Evolutionary conservation across 805 yeast species (phyloP), one percentile per base, ranked within the genome.

Genomic region (Scheffersomyces amazonensis): DNA sequence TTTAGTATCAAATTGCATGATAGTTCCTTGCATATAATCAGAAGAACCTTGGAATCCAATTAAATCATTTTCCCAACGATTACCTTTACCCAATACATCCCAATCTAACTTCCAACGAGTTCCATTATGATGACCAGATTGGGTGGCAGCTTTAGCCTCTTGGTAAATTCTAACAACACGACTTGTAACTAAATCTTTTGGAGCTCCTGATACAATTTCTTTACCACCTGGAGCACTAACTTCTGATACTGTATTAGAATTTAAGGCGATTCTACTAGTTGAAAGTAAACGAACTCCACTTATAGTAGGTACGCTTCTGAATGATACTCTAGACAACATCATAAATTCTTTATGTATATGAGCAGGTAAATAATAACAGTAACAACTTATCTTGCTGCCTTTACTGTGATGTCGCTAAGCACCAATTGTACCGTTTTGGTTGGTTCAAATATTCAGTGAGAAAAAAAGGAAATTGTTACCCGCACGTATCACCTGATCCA

Each of bases 41-140:
- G 85, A 78, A 32, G 84, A 71, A 32, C 86, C 76, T 53, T 85
- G 90, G 70, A 85, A 87, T 18, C 96, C 96, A 62, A 87, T 87
- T 57, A 87, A 70, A 58, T 85, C 91, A 62, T 87, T 87, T 58
- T 87, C 96, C 95, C 95, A 87, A 58, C 93, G 71, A 69, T 87
- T 80, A 16, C 84, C 87, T 53, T 81, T 78, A 32, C 80, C 80
- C 40, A 82, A 65, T 30, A 86, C 76, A 55, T 87, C 95, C 91
- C 93, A 87, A 62, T 87, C 95, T 40, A 87, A 56, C 53, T 78
- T 80, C 96, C 96, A 87, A 48, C 54, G 59, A 39, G 64, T 59
- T 15, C 76, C 71, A 52, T 76, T 73, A 51, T 69, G 66, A 40
- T 62, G 60, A 10, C 90, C 87, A 24, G 87, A 78, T 66, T 87